A percentile compares a stretch with the other conserved stretches of the same genome.
These are phyloP conservation scores for Globisporangium takayamanum DNA, from an alignment of 352 stramenopile genomes.

Conservation along the genomic window DNA sequence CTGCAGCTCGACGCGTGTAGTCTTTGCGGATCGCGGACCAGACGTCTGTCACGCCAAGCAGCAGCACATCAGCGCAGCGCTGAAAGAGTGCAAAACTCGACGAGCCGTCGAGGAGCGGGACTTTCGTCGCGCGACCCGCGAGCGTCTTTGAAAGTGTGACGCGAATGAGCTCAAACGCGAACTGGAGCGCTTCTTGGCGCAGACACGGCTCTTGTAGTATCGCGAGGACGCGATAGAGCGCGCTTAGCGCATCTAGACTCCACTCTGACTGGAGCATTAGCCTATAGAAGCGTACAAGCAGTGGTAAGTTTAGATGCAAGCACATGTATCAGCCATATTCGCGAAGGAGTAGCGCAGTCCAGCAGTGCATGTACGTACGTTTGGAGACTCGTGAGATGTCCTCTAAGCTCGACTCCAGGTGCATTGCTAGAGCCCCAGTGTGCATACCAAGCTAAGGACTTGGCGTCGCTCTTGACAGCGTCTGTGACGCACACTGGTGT, in stretches of 20 bases:
- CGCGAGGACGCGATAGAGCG: constrained; percentile 15
- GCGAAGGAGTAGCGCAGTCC: too few species aligned
- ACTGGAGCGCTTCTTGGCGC: constrained; percentile 28
- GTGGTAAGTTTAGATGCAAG: too few species aligned
- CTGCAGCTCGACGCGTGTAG: constrained; percentile 15
- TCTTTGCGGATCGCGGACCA: constrained; percentile 70
- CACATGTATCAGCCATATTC: background rate
- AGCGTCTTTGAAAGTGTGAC: background rate
- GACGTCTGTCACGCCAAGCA: constrained; percentile 52
- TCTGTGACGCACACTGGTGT: background rate
- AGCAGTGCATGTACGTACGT: background rate
- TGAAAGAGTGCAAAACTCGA: background rate
- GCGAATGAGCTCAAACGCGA: constrained; percentile 4
- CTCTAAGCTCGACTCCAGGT: background rate
- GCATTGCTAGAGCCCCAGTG: constrained; percentile 8
- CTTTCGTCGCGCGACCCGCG: background rate
- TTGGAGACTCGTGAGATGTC: background rate
- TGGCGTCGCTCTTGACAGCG: background rate
- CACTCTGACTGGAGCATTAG: constrained; percentile 18
- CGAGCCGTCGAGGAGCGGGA: background rate
- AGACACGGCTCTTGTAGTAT: constrained; percentile 32
- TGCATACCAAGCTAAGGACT: background rate
- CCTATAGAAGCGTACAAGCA: background rate
- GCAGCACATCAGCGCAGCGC: constrained; percentile 18
- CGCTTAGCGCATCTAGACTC: constrained; percentile 9